These are phyloP conservation scores for Chalaropsis ovoidea DNA, from an alignment of 2,329 filamentous ascomycete genomes.

Conservation along the genomic window DNA sequence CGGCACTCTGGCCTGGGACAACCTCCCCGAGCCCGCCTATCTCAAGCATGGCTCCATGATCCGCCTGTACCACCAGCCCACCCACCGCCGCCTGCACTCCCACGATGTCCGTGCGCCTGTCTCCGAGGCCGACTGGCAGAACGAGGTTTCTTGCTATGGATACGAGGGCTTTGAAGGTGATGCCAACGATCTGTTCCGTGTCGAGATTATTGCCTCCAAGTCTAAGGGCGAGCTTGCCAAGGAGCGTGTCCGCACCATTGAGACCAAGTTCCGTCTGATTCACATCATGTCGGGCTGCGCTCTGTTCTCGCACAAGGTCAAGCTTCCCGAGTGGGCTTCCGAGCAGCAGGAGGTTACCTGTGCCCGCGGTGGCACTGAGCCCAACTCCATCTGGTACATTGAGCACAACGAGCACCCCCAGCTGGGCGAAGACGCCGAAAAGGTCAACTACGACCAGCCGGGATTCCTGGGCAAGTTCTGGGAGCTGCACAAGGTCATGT, in stretches of 20 bases:
- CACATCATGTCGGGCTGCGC: slow-evolving; percentile 96
- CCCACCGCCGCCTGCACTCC: slow-evolving; percentile 83
- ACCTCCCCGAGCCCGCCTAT: slow-evolving; percentile 51
- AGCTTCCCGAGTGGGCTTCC: slow-evolving; percentile 93
- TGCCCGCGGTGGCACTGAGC: slow-evolving; percentile 77
- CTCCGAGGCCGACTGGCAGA: slow-evolving; percentile 85
- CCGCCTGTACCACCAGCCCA: slow-evolving; percentile 72
- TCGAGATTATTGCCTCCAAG: slow-evolving; percentile 88
- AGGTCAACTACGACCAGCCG: slow-evolving; percentile 89
- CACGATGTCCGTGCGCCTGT: slow-evolving; percentile 85
- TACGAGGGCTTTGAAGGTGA: slow-evolving; percentile 96
- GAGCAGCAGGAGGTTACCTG: slow-evolving; percentile 99
- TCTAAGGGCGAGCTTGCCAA: slow-evolving; percentile 71
- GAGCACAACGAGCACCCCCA: slow-evolving; percentile 80
- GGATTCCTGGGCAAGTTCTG: slow-evolving; percentile 97
- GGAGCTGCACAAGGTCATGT: slow-evolving; percentile 97
- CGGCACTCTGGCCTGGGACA: slow-evolving; percentile 77
- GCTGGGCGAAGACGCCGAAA: slow-evolving; percentile 66
- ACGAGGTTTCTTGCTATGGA: slow-evolving; percentile 91
- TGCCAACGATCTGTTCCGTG: slow-evolving; percentile 88
- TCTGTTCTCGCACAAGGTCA: slow-evolving; percentile 97
- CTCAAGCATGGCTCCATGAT: slow-evolving; percentile 73
- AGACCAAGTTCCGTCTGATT: slow-evolving; percentile 91
- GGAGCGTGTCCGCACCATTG: slow-evolving; percentile 78
- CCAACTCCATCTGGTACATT: slow-evolving; percentile 95